These are phyloP conservation scores for Colletotrichum caudatum DNA, from an alignment of 2,329 filamentous ascomycete genomes.

Conservation along the genomic window DNA sequence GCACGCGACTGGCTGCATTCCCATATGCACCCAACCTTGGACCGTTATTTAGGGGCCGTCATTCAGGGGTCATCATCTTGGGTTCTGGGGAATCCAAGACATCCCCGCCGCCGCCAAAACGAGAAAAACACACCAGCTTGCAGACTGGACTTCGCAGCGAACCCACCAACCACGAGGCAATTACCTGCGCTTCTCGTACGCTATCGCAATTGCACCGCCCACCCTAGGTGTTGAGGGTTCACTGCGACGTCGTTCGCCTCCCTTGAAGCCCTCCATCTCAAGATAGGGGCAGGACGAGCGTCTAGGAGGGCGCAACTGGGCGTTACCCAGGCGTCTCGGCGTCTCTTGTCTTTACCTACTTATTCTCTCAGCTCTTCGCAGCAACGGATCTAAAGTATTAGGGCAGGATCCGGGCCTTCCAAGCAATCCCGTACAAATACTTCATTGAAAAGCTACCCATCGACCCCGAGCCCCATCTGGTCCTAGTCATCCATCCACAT, in stretches of 20 bases:
- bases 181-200: conserved; percentile 28
- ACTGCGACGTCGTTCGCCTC: conserved; percentile 6
- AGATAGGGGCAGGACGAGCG: conserved; percentile 8
- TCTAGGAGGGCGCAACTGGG: not conserved
- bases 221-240: conserved; percentile 14
- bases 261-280: conserved; percentile 21
- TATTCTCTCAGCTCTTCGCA: conserved; percentile 1
- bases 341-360: conserved; percentile 3
- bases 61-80: conserved; percentile 16
- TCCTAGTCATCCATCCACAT: not conserved
- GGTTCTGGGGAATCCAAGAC: conserved; percentile 32
- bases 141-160: conserved; percentile 27
- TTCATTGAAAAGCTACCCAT: conserved; percentile 1
- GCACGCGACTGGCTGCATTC: conserved; percentile 41
- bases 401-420: conserved; percentile 10
- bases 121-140: conserved; percentile 9
- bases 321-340: not conserved
- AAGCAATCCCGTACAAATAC: not conserved
- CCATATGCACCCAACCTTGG: conserved; percentile 24
- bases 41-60: conserved; percentile 20
- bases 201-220: conserved; percentile 21
- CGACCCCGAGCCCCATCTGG: conserved; percentile 20
- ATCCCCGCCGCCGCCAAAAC: not conserved
- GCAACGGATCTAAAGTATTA: not conserved
- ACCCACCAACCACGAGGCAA: conserved; percentile 36